These are phyloP conservation scores for Leptomonas seymouri DNA, from an alignment of 208 protist genomes.

Conservation along the genomic window DNA sequence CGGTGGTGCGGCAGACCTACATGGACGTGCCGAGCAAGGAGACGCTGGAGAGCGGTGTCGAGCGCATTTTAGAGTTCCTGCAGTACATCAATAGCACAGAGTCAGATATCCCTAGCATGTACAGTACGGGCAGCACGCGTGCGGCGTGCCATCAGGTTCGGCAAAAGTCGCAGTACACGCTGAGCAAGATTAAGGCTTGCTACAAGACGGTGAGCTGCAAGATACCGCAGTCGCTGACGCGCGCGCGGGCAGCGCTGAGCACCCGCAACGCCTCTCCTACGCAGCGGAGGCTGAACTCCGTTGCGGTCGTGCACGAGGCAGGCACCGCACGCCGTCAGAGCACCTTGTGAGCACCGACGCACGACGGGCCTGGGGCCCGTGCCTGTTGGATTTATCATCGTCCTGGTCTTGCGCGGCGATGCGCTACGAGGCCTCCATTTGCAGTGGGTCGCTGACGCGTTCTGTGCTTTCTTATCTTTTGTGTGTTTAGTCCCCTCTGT, in stretches of 20 bases:
- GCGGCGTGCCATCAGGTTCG: conserved; percentile 38
- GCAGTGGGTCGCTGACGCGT: too few species aligned
- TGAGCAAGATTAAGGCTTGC: conserved; percentile 55
- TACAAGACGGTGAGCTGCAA: conserved; percentile 53
- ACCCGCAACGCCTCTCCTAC: conserved; percentile 17
- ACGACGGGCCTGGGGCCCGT: too few species aligned
- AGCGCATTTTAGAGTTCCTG: conserved; percentile 49
- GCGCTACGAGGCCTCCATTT: too few species aligned
- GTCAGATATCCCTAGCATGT: conserved; percentile 43
- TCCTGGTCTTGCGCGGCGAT: too few species aligned
- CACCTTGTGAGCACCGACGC: neutral
- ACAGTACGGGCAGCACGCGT: conserved; percentile 47
- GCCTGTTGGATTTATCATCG: too few species aligned
- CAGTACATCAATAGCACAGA: conserved; percentile 43
- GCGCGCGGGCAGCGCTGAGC: conserved; percentile 45
- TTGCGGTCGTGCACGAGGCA: conserved; percentile 7
- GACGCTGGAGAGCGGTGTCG: conserved; percentile 49
- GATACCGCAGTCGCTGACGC: conserved; percentile 34
- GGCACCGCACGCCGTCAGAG: conserved; percentile 10
- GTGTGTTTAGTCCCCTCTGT: too few species aligned
- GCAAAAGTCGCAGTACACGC: conserved; percentile 49
- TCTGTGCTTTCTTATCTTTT: too few species aligned
- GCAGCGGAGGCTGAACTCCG: conserved; percentile 23
- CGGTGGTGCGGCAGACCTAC: conserved; percentile 47
- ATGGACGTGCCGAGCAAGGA: conserved; percentile 51